Conservation (phyloP, 495 filamentous ascomycete genomes). For the Talaromyces ruber region DNA sequence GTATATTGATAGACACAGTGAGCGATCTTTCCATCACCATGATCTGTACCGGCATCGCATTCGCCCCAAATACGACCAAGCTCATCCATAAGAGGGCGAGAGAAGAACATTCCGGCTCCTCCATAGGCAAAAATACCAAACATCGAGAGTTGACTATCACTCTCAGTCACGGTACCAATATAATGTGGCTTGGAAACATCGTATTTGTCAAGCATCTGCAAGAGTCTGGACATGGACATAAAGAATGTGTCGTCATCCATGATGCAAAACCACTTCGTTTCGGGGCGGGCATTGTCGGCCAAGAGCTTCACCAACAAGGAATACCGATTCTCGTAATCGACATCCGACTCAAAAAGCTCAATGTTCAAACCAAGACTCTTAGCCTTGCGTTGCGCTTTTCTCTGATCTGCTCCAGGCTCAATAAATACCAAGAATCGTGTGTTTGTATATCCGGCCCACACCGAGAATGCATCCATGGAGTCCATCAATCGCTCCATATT, state of each 20-base stretch:
- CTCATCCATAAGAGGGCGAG: slow-evolving; percentile 34
- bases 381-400: slow-evolving; percentile 26
- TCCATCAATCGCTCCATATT: slow-evolving; percentile 45
- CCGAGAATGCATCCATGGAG: slow-evolving; percentile 45
- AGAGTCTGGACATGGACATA: slow-evolving; percentile 40
- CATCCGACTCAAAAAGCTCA: slow-evolving; percentile 38
- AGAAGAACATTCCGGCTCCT: slow-evolving; percentile 53
- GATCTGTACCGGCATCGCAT: slow-evolving; percentile 31
- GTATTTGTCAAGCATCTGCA: slow-evolving; percentile 35
- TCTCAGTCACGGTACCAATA: slow-evolving; percentile 50
- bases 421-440: slow-evolving; percentile 48
- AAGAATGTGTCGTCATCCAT: slow-evolving; percentile 69
- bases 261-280: slow-evolving; percentile 51
- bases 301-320: slow-evolving; percentile 49
- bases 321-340: slow-evolving; percentile 47
- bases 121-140: slow-evolving; percentile 50
- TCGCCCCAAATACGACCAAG: slow-evolving; percentile 26
- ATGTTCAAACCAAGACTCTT: slow-evolving; percentile 41
- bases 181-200: slow-evolving; percentile 40
- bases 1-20: slow-evolving; percentile 47
- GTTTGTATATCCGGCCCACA: slow-evolving; percentile 52
- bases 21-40: slow-evolving; percentile 39
- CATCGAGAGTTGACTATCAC: slow-evolving; percentile 35
- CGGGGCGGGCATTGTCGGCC: slow-evolving; percentile 30
- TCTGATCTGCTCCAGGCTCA: slow-evolving; percentile 33